Evolutionary conservation across 352 stramenopile genomes (phyloP), one percentile per base, ranked within the genome.

Genomic region (Phytophthora macrochlamydospora): DNA sequence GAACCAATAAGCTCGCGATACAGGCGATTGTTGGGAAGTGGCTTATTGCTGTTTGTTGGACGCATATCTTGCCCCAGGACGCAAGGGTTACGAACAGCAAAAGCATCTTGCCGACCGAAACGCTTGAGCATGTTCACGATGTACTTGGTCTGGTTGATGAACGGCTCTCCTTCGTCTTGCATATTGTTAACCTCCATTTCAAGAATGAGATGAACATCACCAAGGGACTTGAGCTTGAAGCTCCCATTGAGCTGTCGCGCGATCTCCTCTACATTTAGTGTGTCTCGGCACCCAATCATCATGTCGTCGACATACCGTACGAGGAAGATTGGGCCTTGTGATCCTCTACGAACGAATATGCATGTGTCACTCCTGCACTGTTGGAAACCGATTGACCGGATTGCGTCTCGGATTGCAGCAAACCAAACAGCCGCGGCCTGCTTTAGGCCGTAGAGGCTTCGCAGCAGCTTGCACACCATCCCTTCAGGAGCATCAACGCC

Each of bases 401-500:
- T 59, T 0, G 62, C 65, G 1, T 40, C 32, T 4, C 42, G 49
- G 28, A 81, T 76, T 13, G 52, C 78, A 0, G 42, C 29, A 45
- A 68, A 56, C 70, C 71, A 85, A 3, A 70, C 60, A 8, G 51
- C 52, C 6, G 69, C 63, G 14, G 70, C 64, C 58, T 83, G 65
- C 11, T 83, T 81, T 0, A 83, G 45, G 8, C 64, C 77, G 40
- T 85, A 81, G 0, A 85, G 24, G 29, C 61, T 73, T 33, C 52
- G 52, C 12, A 32, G 54, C 18, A 81, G 49, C 4, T 13, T 2
- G 28, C 68, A 82, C 3, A 81, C 71, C 63, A 67, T 65, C 2
- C 42, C 56, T 11, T 57, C 31, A 7, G 5, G 4, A 12, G 49
- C 59, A 7, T 62, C 40, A 4, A 79, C 46, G 30, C 58, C 69